Conservation (phyloP, 208 protist genomes). For the Endotrypanum monterogeii region DNA sequence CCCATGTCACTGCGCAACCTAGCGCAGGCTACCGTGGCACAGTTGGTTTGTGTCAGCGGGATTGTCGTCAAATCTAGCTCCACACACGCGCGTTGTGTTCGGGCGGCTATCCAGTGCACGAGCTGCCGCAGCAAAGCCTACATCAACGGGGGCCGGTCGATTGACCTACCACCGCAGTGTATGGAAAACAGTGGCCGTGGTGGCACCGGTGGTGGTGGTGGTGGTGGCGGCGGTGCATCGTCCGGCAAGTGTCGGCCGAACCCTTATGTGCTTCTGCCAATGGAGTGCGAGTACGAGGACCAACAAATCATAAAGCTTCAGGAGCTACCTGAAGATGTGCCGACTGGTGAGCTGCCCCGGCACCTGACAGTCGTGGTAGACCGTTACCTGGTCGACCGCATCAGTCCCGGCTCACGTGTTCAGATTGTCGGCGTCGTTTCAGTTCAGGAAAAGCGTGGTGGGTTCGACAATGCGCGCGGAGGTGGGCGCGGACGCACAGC, state of each 20-base stretch:
- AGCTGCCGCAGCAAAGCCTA: constrained; percentile 89
- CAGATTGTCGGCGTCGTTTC: constrained; percentile 92
- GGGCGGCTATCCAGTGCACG: constrained; percentile 90
- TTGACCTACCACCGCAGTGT: constrained; percentile 88
- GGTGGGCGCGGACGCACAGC: constrained; percentile 43
- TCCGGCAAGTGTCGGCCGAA: constrained; percentile 85
- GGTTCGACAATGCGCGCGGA: constrained; percentile 41
- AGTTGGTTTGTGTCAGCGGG: constrained; percentile 85
- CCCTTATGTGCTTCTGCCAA: constrained; percentile 93
- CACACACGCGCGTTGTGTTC: constrained; percentile 78
- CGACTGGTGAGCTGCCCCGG: constrained; percentile 93
- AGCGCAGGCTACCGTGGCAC: constrained; percentile 75
- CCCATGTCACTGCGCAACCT: constrained; percentile 82
- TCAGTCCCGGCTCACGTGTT: constrained; percentile 97
- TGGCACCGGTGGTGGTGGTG: constrained; percentile 28
- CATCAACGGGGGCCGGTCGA: constrained; percentile 68
- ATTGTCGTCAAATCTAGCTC: constrained; percentile 90
- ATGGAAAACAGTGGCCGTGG: constrained; percentile 75
- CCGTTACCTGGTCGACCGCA: constrained; percentile 91
- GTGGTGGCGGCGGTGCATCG: constrained; percentile 12
- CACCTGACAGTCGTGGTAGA: constrained; percentile 90
- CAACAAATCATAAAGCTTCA: constrained; percentile 94
- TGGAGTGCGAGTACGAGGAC: constrained; percentile 94
- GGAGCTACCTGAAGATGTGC: constrained; percentile 95
- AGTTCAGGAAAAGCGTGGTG: constrained; percentile 81